phyloP scores from a whole-genome alignment of 805 yeast species.

The Myxozyma sirexii region DNA sequence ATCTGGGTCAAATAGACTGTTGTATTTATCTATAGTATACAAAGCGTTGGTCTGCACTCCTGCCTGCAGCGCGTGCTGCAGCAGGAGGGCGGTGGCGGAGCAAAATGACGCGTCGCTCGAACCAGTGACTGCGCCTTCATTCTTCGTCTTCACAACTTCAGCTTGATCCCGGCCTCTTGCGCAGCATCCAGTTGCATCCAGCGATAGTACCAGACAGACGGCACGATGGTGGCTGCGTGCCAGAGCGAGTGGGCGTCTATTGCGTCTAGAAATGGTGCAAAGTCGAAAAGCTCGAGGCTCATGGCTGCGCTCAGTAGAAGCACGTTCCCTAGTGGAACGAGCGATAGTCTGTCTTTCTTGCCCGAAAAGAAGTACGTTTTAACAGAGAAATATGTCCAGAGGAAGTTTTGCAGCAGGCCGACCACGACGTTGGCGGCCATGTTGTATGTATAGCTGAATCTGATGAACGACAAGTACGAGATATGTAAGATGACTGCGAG shows the following conservation, averaged over 20 bases:
- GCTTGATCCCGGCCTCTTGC: conserved; percentile 20
- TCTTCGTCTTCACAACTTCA: conserved; percentile 7
- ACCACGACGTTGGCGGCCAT: conserved; percentile 85
- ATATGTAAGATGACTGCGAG: conserved; percentile 66
- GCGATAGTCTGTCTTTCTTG: conserved; percentile 44
- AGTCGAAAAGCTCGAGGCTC: conserved; percentile 90
- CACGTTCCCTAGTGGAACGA: conserved; percentile 57
- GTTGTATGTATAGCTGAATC: conserved; percentile 92
- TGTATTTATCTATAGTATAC: too few relatives aligned
- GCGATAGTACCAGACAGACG: conserved; percentile 73
- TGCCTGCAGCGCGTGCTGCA: too few relatives aligned
- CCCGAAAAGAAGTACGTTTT: conserved; percentile 5
- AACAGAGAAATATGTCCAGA: conserved; percentile 50
- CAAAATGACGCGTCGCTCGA: background rate
- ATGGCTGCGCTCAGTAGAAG: conserved; percentile 66
- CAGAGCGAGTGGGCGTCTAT: conserved; percentile 92
- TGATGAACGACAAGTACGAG: conserved; percentile 58
- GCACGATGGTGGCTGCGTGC: conserved; percentile 88
- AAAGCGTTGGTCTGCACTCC: too few relatives aligned
- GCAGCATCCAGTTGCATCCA: conserved; percentile 46
- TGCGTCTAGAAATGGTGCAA: conserved; percentile 67
- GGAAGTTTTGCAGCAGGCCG: conserved; percentile 73
- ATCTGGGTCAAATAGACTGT: too few relatives aligned
- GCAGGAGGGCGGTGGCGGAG: conserved; percentile 1
- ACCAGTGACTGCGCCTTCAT: background rate